These are phyloP conservation scores for Tuber aestivum DNA, from an alignment of 495 filamentous ascomycete species.

Conservation along the genomic window DNA sequence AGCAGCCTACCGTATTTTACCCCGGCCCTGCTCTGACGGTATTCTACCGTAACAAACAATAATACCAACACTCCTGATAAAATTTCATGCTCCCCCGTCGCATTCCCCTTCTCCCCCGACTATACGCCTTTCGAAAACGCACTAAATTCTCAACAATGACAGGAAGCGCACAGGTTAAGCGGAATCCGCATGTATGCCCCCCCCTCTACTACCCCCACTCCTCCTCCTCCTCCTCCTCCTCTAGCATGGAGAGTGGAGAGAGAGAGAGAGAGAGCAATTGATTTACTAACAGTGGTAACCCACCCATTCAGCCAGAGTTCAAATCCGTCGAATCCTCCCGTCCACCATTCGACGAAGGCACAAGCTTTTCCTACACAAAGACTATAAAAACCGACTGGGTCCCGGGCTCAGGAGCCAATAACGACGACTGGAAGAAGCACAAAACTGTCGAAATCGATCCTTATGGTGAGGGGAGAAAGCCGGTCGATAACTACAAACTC, in stretches of 20 bases:
- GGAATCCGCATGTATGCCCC: not conserved
- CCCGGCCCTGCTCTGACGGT: not conserved
- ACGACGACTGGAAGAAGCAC: slow-evolving; percentile 52
- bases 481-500: slow-evolving; percentile 80
- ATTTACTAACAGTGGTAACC: not conserved
- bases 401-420: slow-evolving; percentile 67
- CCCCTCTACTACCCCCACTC: not conserved
- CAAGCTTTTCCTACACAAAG: slow-evolving; percentile 59
- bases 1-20: not conserved
- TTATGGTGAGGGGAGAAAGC: slow-evolving; percentile 61
- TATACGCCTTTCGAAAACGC: not conserved
- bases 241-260: too few relatives aligned
- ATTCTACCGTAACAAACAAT: not conserved
- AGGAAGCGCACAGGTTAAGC: not conserved
- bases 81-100: slow-evolving; percentile 14
- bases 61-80: not conserved
- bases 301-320: slow-evolving; percentile 57
- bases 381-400: slow-evolving; percentile 71
- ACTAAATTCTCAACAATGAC: slow-evolving; percentile 17
- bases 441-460: slow-evolving; percentile 76
- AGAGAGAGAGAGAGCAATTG: not conserved
- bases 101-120: not conserved
- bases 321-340: slow-evolving; percentile 67
- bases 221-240: too few relatives aligned
- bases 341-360: slow-evolving; percentile 56